Base-by-base conservation (phyloP, 495 filamentous ascomycete species). In the Cladorrhinum samala region DNA sequence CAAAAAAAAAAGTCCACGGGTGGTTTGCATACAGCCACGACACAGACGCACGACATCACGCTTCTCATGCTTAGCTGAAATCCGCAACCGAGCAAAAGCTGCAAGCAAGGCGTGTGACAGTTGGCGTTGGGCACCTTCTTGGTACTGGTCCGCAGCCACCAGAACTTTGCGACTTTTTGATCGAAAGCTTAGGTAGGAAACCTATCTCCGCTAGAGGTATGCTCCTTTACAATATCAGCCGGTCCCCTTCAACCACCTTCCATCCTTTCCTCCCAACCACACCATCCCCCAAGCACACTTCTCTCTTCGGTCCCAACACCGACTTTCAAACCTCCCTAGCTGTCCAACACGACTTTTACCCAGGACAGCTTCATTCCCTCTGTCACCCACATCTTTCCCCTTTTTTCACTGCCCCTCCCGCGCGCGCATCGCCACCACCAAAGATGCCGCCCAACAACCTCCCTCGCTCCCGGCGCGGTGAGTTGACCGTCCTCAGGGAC, bases 121-220 rank as follows among this genome's bases (percentile, higher is more conserved):
- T 51, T 63, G 60, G 60, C 60, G 50, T 63, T 54, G 60, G 60
- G 60, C 56, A 59, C 50, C 48, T 55, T 8, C 24, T 45, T 16
- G 42, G 18, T 45, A 20, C 24, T 45, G 17, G 20, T 19, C 20
- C 16, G n/a, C 39, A 41, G 20, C 20, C 39, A 41, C 16, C 39
- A n/a, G n/a, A n/a, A n/a, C n/a, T n/a, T n/a, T n/a, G n/a, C n/a
- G n/a, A n/a, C n/a, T n/a, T n/a, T n/a, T n/a, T n/a, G n/a, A n/a
- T n/a, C n/a, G n/a, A n/a, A n/a, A n/a, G n/a, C n/a, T n/a, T n/a
- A n/a, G n/a, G n/a, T n/a, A n/a, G n/a, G n/a, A n/a, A n/a, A n/a
- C n/a, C n/a, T n/a, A n/a, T n/a, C n/a, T n/a, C n/a, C n/a, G n/a
- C n/a, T n/a, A n/a, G n/a, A n/a, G n/a, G n/a, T n/a, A n/a, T n/a